These are phyloP conservation scores for Moniliella sp. DNA, from an alignment of 1,284 basidiomycete genomes.

Conservation along the genomic window DNA sequence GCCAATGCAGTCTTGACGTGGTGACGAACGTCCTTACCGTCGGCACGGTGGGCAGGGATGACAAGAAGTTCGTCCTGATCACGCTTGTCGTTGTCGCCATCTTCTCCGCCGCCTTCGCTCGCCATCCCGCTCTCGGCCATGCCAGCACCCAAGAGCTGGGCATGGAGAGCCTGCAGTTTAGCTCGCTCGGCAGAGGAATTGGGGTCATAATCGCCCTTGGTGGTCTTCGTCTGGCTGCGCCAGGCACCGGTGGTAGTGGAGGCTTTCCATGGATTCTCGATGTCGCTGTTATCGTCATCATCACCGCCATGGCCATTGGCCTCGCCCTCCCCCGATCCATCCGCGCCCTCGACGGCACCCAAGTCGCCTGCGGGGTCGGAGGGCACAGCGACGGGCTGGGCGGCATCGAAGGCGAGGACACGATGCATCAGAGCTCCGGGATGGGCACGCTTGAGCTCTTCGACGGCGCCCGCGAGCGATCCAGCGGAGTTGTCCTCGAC, in stretches of 20 bases:
- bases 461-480: neutral
- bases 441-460: constrained; percentile 14
- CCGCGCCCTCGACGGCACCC: neutral
- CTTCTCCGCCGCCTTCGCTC: neutral
- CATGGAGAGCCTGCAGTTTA: neutral
- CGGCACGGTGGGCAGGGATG: constrained; percentile 25
- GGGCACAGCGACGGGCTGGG: constrained; percentile 2
- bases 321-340: constrained; percentile 1
- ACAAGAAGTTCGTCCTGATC: constrained; percentile 17
- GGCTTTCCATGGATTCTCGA: constrained; percentile 7
- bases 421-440: constrained; percentile 24
- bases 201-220: too few species aligned
- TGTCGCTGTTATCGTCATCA: constrained; percentile 13
- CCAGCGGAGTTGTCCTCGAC: neutral
- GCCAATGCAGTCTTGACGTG: constrained; percentile 25
- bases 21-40: constrained; percentile 26
- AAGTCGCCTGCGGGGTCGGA: neutral
- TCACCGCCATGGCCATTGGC: constrained; percentile 6
- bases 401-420: constrained; percentile 24
- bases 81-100: constrained; percentile 12
- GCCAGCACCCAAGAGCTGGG: too few species aligned
- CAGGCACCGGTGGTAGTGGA: constrained; percentile 4
- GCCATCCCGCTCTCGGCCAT: neutral
- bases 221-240: neutral
- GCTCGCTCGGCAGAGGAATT: neutral